Evolutionary conservation across 306 rosid genomes (phyloP), one percentile per base, ranked within the genome.

Genomic region (Glycine latifolia): DNA sequence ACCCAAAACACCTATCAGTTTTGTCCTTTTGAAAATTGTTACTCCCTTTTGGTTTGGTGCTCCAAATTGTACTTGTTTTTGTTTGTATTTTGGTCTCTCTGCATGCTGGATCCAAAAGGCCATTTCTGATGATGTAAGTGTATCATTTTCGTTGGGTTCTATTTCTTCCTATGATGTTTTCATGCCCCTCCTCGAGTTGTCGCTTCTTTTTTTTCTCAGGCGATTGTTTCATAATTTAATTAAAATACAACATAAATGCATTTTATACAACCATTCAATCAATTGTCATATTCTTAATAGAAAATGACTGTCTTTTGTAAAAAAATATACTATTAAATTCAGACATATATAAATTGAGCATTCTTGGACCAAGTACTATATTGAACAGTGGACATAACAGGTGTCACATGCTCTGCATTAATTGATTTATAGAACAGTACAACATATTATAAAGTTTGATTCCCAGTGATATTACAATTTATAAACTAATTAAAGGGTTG

Each of bases 401-500:
- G 67, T 43, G 54, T 49, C 50, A 9, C 35, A 7, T 69, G 26
- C 2, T 7, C 11, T 59, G 65, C 2, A 35, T 37, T 31, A 10
- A 63, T 26, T 26, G 31, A 26, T 26, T 0, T 4, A 37, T 75
- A 46, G 49, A 75, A 13, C 16, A 55, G 15, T 47, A 1, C 1
- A 48, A 39, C 9, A 14, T 68, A 12, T 59, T 26, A 44, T 84
- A 10, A 61, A 76, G 66, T 20, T 69, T 70, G 65, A 50, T 68
- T 69, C 67, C 15, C 15, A 60, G 41, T 49, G 71, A 52, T 31
- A 59, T 41, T 31, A 49, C 50, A 47, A 62, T 76, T 50, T 4
- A 50, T 44, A 47, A 48, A 80, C 63, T 73, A 26, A 26, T 26
- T 26, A 50, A 86, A 62, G 14, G 54, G 47, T 46, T 82, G 58